phyloP scores from a whole-genome alignment of 2,329 filamentous ascomycete species.

The Diaporthe capsici region DNA sequence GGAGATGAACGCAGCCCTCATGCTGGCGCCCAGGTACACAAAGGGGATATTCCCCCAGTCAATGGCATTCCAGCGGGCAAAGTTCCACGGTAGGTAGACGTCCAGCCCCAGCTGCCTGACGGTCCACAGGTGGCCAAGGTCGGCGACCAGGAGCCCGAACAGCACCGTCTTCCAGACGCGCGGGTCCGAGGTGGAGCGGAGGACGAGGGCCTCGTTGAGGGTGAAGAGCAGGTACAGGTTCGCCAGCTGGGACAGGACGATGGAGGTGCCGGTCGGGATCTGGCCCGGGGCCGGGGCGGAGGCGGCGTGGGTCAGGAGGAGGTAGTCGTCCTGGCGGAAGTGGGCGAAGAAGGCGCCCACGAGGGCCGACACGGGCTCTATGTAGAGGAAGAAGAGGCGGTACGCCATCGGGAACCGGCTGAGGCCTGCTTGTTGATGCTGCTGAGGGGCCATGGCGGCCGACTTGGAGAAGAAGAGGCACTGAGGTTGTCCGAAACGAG shows the following conservation, averaged over 20 bases:
- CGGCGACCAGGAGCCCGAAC: slow-evolving; percentile 78
- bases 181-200: slow-evolving; percentile 77
- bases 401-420: slow-evolving; percentile 71
- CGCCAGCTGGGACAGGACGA: slow-evolving; percentile 81
- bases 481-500: too few relatives aligned
- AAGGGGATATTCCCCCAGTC: slow-evolving; percentile 79
- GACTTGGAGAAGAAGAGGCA: not conserved
- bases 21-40: slow-evolving; percentile 75
- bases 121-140: slow-evolving; percentile 81
- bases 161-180: slow-evolving; percentile 79
- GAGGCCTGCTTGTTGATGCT: slow-evolving; percentile 50
- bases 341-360: slow-evolving; percentile 67
- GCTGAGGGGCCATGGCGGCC: slow-evolving; percentile 21
- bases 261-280: slow-evolving; percentile 72
- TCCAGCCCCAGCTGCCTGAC: slow-evolving; percentile 69
- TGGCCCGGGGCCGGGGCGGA: slow-evolving; percentile 59
- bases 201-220: slow-evolving; percentile 81
- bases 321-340: slow-evolving; percentile 68
- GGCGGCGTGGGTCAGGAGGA: slow-evolving; percentile 72
- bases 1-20: slow-evolving; percentile 71
- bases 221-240: slow-evolving; percentile 85
- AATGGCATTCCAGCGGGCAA: slow-evolving; percentile 74
- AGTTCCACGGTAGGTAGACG: slow-evolving; percentile 72
- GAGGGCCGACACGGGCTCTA: slow-evolving; percentile 73
- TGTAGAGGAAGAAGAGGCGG: slow-evolving; percentile 80